phyloP scores from a whole-genome alignment of 179 eudicot genomes.

The Nepenthes alata region DNA sequence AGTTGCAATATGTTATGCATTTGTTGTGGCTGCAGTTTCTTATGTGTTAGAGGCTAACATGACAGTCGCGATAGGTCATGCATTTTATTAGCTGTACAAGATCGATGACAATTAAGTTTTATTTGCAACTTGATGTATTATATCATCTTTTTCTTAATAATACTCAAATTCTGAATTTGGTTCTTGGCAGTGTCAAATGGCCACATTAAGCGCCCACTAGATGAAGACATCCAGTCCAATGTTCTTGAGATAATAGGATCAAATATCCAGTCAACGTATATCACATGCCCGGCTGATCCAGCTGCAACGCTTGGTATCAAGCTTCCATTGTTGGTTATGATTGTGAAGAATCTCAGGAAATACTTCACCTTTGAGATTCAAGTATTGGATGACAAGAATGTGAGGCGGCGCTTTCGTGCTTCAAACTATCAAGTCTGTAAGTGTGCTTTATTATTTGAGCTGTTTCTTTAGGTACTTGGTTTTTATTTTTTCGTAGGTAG shows the following conservation, averaged over 20 bases:
- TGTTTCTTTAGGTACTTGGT: too few relatives aligned
- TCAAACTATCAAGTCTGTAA: constrained; percentile 99
- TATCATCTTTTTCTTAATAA: not conserved
- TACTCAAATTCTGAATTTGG: not conserved
- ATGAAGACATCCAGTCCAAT: constrained; percentile 96
- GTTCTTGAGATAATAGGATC: constrained; percentile 88
- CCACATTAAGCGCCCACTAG: constrained; percentile 78
- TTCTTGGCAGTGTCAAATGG: constrained; percentile 74
- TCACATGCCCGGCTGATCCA: constrained; percentile 97
- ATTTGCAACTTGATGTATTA: too few relatives aligned
- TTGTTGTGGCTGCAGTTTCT: too few relatives aligned
- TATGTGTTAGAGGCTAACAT: too few relatives aligned
- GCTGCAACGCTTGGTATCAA: constrained; percentile 97
- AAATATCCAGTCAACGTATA: constrained; percentile 81
- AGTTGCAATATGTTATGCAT: too few relatives aligned
- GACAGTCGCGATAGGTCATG: too few relatives aligned
- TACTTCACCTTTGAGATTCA: constrained; percentile 97
- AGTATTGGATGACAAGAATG: constrained; percentile 97
- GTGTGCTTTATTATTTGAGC: constrained; percentile 27
- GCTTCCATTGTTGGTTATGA: constrained; percentile 83
- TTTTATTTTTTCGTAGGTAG: too few relatives aligned
- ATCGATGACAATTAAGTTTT: too few relatives aligned
- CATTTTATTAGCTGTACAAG: too few relatives aligned
- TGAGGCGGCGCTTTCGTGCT: constrained; percentile 95
- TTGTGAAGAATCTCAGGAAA: constrained; percentile 88